A percentile compares a stretch with the other conserved stretches of the same genome.
These are phyloP conservation scores for Solanum okadae DNA, from an alignment of 257 asterid genomes.

Conservation along the genomic window DNA sequence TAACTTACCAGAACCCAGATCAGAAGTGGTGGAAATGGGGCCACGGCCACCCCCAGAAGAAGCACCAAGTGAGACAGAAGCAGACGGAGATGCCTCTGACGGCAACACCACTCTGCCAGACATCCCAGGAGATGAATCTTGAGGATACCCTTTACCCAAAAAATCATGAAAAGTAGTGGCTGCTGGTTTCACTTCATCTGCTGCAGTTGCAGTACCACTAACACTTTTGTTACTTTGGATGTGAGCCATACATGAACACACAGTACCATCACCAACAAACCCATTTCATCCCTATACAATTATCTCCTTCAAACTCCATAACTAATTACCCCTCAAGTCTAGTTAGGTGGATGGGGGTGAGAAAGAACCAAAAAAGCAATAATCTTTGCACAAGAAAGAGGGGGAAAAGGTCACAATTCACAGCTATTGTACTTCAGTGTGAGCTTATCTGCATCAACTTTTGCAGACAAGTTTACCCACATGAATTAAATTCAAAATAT, in stretches of 20 bases:
- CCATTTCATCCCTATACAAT: not conserved
- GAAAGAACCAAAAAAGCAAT: slow-evolving; percentile 15
- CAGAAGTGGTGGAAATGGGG: slow-evolving; percentile 49
- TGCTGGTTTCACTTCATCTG: slow-evolving; percentile 33
- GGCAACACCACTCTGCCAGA: slow-evolving; percentile 32
- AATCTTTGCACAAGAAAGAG: slow-evolving; percentile 8
- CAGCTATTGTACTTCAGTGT: not conserved
- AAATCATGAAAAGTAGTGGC: slow-evolving; percentile 69
- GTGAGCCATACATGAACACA: slow-evolving; percentile 55
- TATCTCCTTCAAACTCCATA: not conserved
- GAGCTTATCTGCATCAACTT: slow-evolving; percentile 12
- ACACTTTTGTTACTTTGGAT: slow-evolving; percentile 31
- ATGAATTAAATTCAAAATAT: slow-evolving; percentile 2
- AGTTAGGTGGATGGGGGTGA: not conserved
- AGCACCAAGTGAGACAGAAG: slow-evolving; percentile 34
- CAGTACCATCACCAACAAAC: not conserved
- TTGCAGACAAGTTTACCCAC: slow-evolving; percentile 30
- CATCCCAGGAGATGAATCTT: slow-evolving; percentile 29
- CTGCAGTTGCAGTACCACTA: slow-evolving; percentile 8
- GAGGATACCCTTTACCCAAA: slow-evolving; percentile 55
- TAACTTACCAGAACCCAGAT: slow-evolving; percentile 70
- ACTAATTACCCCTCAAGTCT: not conserved
- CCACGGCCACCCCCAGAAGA: slow-evolving; percentile 38
- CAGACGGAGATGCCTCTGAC: slow-evolving; percentile 56
- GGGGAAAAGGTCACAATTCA: not conserved